phyloP scores from a whole-genome alignment of 177 flowering plant genomes.

The Vitis hybrid region DNA sequence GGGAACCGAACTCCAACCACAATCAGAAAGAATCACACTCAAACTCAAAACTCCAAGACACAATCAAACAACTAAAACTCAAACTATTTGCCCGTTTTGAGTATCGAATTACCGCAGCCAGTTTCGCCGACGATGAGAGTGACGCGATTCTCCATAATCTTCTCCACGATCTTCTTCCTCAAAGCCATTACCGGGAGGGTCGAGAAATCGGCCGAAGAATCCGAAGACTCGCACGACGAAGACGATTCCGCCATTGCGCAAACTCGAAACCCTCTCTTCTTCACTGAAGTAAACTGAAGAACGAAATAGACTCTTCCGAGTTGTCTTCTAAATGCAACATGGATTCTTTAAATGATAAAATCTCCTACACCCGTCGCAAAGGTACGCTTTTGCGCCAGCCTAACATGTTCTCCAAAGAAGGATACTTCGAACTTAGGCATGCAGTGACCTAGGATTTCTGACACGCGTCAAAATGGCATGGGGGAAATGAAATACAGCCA shows the following conservation, averaged over 20 bases:
- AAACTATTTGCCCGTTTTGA: background rate
- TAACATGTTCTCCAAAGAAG: too few species aligned
- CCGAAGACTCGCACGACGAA: constrained; percentile 32
- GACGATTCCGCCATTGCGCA: constrained; percentile 49
- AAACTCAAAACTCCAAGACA: background rate
- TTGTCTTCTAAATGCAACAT: too few species aligned
- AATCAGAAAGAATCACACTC: background rate
- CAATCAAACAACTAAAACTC: background rate
- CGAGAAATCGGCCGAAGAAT: constrained; percentile 23
- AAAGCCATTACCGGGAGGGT: constrained; percentile 62
- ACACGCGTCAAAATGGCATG: too few species aligned
- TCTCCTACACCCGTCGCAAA: too few species aligned
- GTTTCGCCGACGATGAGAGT: constrained; percentile 96
- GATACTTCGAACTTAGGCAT: too few species aligned
- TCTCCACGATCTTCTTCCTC: constrained; percentile 67
- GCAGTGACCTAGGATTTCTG: too few species aligned
- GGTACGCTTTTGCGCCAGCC: too few species aligned
- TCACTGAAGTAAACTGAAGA: too few species aligned
- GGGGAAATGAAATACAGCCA: too few species aligned
- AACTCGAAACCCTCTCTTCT: background rate
- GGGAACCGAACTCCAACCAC: background rate
- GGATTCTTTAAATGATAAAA: too few species aligned
- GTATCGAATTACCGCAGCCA: constrained; percentile 71
- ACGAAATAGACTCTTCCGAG: too few species aligned
- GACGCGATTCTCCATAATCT: constrained; percentile 79